phyloP scores from a whole-genome alignment of 768 basidiomycete genomes.

The Calocybe cyanea region DNA sequence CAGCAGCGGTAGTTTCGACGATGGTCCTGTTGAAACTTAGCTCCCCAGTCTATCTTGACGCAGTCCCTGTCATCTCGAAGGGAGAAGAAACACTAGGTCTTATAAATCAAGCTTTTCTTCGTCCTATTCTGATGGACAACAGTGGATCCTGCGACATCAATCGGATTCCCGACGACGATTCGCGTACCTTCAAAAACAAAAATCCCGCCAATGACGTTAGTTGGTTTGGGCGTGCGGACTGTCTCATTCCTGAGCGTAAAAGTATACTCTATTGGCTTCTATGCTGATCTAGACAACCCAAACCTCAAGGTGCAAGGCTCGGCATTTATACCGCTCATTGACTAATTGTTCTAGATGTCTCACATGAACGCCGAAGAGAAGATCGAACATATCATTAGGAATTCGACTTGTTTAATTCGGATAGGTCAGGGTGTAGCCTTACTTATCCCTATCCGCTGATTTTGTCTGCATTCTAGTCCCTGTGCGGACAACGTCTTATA shows the following conservation, averaged over 20 bases:
- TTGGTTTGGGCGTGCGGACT: slow-evolving; percentile 84
- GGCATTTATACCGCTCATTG: neutral
- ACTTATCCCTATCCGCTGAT: neutral
- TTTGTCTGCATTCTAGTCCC: slow-evolving; percentile 50
- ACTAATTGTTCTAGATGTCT: slow-evolving; percentile 42
- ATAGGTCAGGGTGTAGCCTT: slow-evolving; percentile 48
- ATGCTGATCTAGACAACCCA: slow-evolving; percentile 74
- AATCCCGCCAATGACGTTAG: slow-evolving; percentile 59
- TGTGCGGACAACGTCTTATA: slow-evolving; percentile 70
- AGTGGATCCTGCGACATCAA: slow-evolving; percentile 75
- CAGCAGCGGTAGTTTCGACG: slow-evolving; percentile 9
- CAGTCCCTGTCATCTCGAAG: neutral
- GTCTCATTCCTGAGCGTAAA: slow-evolving; percentile 87
- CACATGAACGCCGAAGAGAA: slow-evolving; percentile 64
- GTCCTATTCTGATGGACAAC: neutral
- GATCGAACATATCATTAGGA: slow-evolving; percentile 61
- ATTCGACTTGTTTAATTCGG: slow-evolving; percentile 67
- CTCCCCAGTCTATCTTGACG: slow-evolving; percentile 14
- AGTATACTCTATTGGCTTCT: slow-evolving; percentile 89
- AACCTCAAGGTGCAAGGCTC: slow-evolving; percentile 46
- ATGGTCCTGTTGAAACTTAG: slow-evolving; percentile 4
- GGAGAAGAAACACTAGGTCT: slow-evolving; percentile 9
- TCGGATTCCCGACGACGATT: slow-evolving; percentile 67
- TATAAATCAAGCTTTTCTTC: no score
- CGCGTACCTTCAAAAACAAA: slow-evolving; percentile 60